phyloP scores from a whole-genome alignment of 805 yeast genomes.

The Saccharomycopsis fermentans region DNA sequence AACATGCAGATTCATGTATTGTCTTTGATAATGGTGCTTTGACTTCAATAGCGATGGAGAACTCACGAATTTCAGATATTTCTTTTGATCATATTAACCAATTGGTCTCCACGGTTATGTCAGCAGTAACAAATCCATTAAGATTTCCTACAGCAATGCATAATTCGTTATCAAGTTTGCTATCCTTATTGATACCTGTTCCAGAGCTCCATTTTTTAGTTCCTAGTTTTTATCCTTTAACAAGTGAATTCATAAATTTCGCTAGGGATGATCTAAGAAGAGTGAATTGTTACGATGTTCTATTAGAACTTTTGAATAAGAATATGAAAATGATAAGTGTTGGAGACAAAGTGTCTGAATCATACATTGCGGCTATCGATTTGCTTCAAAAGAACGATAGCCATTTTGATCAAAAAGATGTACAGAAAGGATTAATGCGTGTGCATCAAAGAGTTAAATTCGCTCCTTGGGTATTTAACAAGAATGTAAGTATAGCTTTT shows the following conservation, averaged over 20 bases:
- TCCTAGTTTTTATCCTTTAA: slow-evolving; percentile 71
- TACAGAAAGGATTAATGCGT: slow-evolving; percentile 54
- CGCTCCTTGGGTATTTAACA: slow-evolving; percentile 71
- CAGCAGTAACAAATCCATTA: slow-evolving; percentile 76
- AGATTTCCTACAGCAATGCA: slow-evolving; percentile 90
- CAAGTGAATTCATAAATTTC: slow-evolving; percentile 52
- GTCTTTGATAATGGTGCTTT: slow-evolving; percentile 88
- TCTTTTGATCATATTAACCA: slow-evolving; percentile 76
- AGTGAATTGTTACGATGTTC: slow-evolving; percentile 74
- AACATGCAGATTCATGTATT: slow-evolving; percentile 76
- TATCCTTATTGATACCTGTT: slow-evolving; percentile 76
- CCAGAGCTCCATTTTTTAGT: slow-evolving; percentile 71
- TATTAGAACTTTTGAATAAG: slow-evolving; percentile 72
- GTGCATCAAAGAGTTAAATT: slow-evolving; percentile 61
- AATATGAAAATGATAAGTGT: slow-evolving; percentile 61
- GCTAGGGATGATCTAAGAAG: slow-evolving; percentile 47
- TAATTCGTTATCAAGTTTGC: slow-evolving; percentile 70
- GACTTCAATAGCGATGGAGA: slow-evolving; percentile 55
- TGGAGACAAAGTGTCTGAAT: slow-evolving; percentile 32
- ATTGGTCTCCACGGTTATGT: slow-evolving; percentile 73
- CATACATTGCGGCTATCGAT: slow-evolving; percentile 63
- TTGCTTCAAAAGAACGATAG: slow-evolving; percentile 45
- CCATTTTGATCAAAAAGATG: slow-evolving; percentile 49
- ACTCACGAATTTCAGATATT: slow-evolving; percentile 46
- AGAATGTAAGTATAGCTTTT: slow-evolving; percentile 66